Evolutionary conservation across 2,329 filamentous ascomycete species (phyloP).

Genomic region (Penicillium sp.): DNA sequence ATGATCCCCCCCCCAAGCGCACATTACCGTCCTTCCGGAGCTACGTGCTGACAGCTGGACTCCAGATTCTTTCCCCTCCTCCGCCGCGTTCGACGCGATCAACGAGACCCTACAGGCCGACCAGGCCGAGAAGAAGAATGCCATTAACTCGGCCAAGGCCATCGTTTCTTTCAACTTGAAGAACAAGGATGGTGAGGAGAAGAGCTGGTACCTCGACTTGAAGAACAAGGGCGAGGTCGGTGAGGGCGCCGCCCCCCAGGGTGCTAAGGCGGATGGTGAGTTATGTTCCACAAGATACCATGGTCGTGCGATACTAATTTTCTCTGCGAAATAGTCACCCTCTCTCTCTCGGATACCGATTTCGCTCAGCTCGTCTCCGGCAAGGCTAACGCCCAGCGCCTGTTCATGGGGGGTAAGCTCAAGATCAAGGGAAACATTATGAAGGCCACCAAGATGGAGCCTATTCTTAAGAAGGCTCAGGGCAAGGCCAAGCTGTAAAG

Average conservation of each 20-base stretch:
- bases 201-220: constrained; percentile 92
- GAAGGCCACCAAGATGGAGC: constrained; percentile 96
- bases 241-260: constrained; percentile 65
- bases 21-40: neutral
- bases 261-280: constrained; percentile 79
- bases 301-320: constrained; percentile 4
- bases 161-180: constrained; percentile 91
- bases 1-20: neutral
- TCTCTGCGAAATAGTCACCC: constrained; percentile 62
- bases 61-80: constrained; percentile 80
- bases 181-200: constrained; percentile 75
- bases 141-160: constrained; percentile 82
- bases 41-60: constrained; percentile 7
- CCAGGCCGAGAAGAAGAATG: constrained; percentile 75
- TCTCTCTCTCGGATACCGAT: constrained; percentile 78
- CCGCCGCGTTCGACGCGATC: constrained; percentile 87
- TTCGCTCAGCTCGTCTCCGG: constrained; percentile 80
- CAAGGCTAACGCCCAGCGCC: constrained; percentile 87
- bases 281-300: neutral
- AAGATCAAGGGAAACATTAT: constrained; percentile 98
- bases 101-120: constrained; percentile 65
- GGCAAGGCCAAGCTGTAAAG: constrained; percentile 70
- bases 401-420: constrained; percentile 98
- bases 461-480: constrained; percentile 84
- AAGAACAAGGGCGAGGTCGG: constrained; percentile 83